Evolutionary conservation across 176 grass and related monocot genomes (phyloP).

Genomic region (Areca catechu): DNA sequence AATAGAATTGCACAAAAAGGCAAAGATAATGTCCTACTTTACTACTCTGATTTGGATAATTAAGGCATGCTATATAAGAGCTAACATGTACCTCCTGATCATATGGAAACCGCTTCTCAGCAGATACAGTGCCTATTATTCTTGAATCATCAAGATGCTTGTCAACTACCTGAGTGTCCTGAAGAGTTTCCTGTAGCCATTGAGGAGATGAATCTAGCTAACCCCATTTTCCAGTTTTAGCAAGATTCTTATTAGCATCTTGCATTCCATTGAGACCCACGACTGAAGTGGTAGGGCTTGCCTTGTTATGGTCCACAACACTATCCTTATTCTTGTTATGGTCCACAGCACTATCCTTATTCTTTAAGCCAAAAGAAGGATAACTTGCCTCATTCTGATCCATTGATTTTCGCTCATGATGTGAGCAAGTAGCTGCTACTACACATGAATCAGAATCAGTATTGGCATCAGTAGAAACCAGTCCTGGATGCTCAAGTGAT

Average conservation of each 20-base stretch:
- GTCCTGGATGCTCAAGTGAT: slow-evolving; percentile 3
- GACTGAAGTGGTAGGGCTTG: not conserved
- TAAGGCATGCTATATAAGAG: not conserved
- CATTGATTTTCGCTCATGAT: not conserved
- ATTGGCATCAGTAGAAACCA: not conserved
- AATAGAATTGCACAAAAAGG: no score
- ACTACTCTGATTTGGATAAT: no score
- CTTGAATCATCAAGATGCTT: not conserved
- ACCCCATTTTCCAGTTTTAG: not conserved
- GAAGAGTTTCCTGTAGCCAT: slow-evolving; percentile 1
- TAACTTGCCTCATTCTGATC: not conserved
- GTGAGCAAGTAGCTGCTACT: no score
- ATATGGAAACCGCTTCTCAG: slow-evolving; percentile 10
- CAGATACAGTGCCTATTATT: not conserved
- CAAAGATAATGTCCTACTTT: no score
- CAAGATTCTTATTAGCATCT: not conserved
- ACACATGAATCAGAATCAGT: no score
- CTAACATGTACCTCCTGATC: slow-evolving; percentile 1
- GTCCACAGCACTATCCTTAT: not conserved
- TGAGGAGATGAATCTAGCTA: slow-evolving; percentile 6
- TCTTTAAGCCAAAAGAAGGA: not conserved
- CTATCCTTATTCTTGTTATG: not conserved
- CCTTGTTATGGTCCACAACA: not conserved
- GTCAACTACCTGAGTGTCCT: not conserved
- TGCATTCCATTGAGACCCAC: not conserved